Evolutionary conservation across 1,284 basidiomycete species (phyloP).

Genomic region (Calocybe gambosa): DNA sequence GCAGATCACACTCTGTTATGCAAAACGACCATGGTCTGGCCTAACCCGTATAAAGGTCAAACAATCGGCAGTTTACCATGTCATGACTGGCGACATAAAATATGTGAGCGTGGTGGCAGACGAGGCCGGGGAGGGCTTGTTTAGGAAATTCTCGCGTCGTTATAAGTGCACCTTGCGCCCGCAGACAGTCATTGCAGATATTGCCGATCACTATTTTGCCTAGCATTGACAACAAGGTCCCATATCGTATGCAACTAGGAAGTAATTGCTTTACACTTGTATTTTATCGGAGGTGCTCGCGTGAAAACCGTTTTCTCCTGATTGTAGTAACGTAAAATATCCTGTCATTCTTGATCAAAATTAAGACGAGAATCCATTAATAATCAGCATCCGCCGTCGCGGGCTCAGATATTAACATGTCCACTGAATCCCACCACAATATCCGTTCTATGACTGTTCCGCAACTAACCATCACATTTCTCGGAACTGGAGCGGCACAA

Average conservation of each 20-base stretch:
- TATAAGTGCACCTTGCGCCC: constrained; percentile 9
- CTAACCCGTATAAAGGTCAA: constrained; percentile 9
- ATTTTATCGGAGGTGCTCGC: no score
- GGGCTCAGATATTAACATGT: no score
- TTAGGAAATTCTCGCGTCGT: constrained; percentile 9
- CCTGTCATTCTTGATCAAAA: no score
- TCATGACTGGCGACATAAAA: constrained; percentile 4
- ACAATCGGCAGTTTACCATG: constrained; percentile 15
- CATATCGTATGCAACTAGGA: background rate
- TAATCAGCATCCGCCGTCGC: no score
- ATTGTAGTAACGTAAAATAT: no score
- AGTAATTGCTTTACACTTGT: no score
- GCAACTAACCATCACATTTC: constrained; percentile 54
- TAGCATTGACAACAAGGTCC: background rate
- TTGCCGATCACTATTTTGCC: constrained; percentile 1
- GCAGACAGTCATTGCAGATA: constrained; percentile 2
- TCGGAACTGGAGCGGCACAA: constrained; percentile 74
- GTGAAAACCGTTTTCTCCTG: no score
- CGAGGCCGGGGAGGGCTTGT: constrained; percentile 13
- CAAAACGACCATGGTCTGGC: constrained; percentile 13
- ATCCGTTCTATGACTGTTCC: background rate
- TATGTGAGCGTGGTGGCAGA: constrained; percentile 12
- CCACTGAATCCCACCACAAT: no score
- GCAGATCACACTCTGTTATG: constrained; percentile 13
- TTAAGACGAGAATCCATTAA: no score